These are phyloP conservation scores for Tolypocladium nubicola DNA, from an alignment of 2,329 filamentous ascomycete species.

Conservation along the genomic window DNA sequence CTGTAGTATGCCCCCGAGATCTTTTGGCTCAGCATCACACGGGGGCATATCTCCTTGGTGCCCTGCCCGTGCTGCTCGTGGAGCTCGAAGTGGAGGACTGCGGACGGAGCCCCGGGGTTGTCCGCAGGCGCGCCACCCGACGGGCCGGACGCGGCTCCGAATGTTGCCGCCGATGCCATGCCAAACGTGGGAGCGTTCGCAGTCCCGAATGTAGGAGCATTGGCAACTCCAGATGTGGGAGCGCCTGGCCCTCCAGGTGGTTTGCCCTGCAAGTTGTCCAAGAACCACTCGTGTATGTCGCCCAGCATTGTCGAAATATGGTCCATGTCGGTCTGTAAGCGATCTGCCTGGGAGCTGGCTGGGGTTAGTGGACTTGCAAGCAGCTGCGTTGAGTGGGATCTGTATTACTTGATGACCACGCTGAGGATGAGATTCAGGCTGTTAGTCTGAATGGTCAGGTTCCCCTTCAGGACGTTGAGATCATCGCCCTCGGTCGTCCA, in stretches of 20 bases:
- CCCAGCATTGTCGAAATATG: constrained; percentile 1
- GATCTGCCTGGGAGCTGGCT: constrained; percentile 1
- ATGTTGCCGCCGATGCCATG: not conserved
- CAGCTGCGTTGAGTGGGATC: no score
- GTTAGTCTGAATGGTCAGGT: constrained; percentile 4
- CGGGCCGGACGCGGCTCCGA: not conserved
- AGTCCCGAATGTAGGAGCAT: not conserved
- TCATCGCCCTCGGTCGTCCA: constrained; percentile 6
- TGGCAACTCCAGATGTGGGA: not conserved
- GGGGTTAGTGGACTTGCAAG: not conserved
- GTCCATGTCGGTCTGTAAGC: constrained; percentile 1
- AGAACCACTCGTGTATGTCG: constrained; percentile 1
- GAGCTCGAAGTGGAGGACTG: not conserved
- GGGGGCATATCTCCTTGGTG: not conserved
- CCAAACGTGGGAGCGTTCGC: not conserved
- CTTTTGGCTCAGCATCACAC: not conserved
- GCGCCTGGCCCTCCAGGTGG: not conserved
- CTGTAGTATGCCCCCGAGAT: constrained; percentile 1
- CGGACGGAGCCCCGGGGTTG: not conserved
- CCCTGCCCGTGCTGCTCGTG: not conserved
- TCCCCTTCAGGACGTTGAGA: not conserved
- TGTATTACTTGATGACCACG: constrained; percentile 3
- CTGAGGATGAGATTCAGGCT: constrained; percentile 4
- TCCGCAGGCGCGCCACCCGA: not conserved
- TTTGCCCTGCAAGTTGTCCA: not conserved